A percentile compares a stretch with the other conserved stretches of the same genome.
These are phyloP conservation scores for Beauveria scarabaeidicola DNA, from an alignment of 2,329 filamentous ascomycete genomes.

Conservation along the genomic window DNA sequence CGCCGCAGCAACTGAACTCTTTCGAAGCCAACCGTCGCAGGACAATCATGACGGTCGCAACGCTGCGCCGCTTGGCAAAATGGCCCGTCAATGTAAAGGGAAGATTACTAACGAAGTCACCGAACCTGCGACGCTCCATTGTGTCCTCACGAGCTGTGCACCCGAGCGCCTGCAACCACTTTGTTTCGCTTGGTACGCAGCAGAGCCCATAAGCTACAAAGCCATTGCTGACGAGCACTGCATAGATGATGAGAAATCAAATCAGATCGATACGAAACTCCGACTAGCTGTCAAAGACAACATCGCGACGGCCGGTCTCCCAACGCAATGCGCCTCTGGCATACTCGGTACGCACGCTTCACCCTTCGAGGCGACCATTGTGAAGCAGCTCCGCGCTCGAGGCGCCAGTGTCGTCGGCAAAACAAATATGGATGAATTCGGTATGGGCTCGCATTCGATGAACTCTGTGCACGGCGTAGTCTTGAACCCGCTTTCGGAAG, in stretches of 20 bases:
- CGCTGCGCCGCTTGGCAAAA: constrained; percentile 19
- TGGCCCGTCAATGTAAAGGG: neutral
- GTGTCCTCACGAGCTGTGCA: constrained; percentile 8
- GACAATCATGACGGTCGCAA: constrained; percentile 25
- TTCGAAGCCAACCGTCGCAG: neutral
- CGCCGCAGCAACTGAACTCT: neutral
- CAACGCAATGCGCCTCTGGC: constrained; percentile 75
- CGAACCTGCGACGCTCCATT: neutral
- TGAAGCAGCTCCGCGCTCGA: constrained; percentile 54
- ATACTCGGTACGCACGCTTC: constrained; percentile 64
- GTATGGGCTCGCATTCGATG: constrained; percentile 81
- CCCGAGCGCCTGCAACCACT: constrained; percentile 28
- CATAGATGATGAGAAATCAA: neutral
- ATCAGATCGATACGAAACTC: constrained; percentile 20
- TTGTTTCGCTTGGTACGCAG: constrained; percentile 22
- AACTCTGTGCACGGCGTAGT: constrained; percentile 63
- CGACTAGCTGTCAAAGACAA: constrained; percentile 67
- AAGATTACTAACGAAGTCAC: neutral
- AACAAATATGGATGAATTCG: constrained; percentile 92
- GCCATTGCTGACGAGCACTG: neutral
- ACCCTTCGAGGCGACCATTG: constrained; percentile 76
- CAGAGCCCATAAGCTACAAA: neutral
- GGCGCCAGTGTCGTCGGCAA: constrained; percentile 64
- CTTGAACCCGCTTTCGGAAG: constrained; percentile 34
- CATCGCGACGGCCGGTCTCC: constrained; percentile 55